Conservation (phyloP, 768 basidiomycete species). For the Agaricus sinodeliciosus region DNA sequence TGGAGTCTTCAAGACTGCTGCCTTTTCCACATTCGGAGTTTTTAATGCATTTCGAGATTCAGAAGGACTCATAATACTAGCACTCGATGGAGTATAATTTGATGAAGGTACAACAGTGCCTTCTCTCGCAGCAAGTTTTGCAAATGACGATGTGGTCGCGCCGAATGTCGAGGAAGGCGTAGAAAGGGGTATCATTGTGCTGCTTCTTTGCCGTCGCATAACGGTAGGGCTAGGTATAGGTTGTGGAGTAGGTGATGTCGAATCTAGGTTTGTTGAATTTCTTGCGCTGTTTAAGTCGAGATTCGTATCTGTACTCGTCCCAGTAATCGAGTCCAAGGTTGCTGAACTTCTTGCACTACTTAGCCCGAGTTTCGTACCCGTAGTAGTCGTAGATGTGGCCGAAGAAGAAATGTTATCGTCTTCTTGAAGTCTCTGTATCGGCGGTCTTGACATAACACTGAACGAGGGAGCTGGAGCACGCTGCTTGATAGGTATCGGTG, state of each 20-base stretch:
- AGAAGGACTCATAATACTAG: slow-evolving; percentile 2
- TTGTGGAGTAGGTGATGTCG: not conserved
- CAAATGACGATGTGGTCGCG: slow-evolving; percentile 14
- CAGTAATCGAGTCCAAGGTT: slow-evolving; percentile 1
- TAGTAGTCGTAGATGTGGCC: not conserved
- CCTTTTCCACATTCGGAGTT: slow-evolving; percentile 8
- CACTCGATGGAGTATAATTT: not conserved
- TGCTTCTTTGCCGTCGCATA: slow-evolving; percentile 29
- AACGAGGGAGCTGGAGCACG: slow-evolving; percentile 51
- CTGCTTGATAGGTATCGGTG: slow-evolving; percentile 55
- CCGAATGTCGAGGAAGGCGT: slow-evolving; percentile 17
- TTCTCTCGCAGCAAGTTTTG: slow-evolving; percentile 8
- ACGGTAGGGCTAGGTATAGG: slow-evolving; percentile 6
- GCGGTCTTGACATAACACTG: slow-evolving; percentile 55
- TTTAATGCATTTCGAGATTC: not conserved
- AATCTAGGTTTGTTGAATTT: slow-evolving; percentile 4
- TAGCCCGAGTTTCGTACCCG: not conserved
- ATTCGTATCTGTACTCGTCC: not conserved
- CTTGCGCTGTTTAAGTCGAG: not conserved
- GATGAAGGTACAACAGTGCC: slow-evolving; percentile 9
- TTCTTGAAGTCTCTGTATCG: slow-evolving; percentile 24
- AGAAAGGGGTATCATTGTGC: slow-evolving; percentile 29
- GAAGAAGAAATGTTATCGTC: slow-evolving; percentile 5
- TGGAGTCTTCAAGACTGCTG: slow-evolving; percentile 13
- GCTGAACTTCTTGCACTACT: slow-evolving; percentile 8